Evolutionary conservation across 768 basidiomycete genomes (phyloP), one percentile per base, ranked within the genome.

Genomic region (Arthromyces matolae): DNA sequence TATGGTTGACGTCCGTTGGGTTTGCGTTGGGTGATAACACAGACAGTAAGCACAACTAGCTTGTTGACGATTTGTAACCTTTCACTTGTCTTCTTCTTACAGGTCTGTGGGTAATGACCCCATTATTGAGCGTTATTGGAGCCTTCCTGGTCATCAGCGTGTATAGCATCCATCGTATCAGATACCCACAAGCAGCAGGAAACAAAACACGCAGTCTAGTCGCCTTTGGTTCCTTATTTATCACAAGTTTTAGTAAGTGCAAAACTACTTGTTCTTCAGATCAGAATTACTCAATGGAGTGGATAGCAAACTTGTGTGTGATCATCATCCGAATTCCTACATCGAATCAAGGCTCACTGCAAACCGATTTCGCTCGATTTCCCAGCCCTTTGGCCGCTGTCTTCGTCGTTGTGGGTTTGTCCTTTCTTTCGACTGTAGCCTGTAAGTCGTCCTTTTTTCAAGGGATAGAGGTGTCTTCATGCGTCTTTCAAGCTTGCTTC

Each of bases 321-420:
- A 40, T 69, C 35, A 59, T 69, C 1, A 31, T 59, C 36, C 68
- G 65, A 37, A 62, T 65, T 24, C 60, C 54, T 20, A n/a, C 48
- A 9, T 48, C 20, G 24, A 25, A 13, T 31, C 59, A 54, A 13
- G 57, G 40, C n/a, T 51, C 46, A 28, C 57, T 69, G 22, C 66
- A 64, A 54, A 47, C 48, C 4, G 67, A 71, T 42, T 65, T 71
- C 18, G 51, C 51, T 29, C 48, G 54, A 1, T 27, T 55, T 10
- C 25, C 38, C 0, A 43, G 60, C 45, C 46, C 64, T 4, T 64
- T 64, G 22, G 36, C 50, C 12, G 45, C 45, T 10, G 62, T 62
- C 2, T 45, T 52, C 10, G 53, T 57, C 3, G 51, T 68, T 3
- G 52, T 68, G 20, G 53, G 45, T 18, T 23, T 70, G 49, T 64